Conservation (phyloP, 2,329 filamentous ascomycete genomes). For the Aspergillus sergii region DNA sequence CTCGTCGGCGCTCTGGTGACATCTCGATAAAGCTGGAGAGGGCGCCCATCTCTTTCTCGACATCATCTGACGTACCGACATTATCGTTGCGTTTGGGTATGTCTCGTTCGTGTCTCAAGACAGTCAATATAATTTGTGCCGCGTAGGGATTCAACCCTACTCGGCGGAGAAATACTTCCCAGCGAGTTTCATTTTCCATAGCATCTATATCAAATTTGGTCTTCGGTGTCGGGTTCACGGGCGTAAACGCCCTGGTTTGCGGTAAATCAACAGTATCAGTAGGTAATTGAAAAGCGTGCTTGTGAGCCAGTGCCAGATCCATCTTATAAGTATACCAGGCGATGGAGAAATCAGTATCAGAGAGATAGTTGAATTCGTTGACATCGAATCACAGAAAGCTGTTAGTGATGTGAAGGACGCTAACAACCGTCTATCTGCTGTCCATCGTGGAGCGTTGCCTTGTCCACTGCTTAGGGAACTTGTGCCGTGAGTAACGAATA, state of each 20-base stretch:
- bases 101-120: conserved; percentile 24
- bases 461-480: conserved; percentile 20
- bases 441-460: conserved; percentile 8
- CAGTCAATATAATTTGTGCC: conserved; percentile 63
- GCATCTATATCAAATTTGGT: conserved; percentile 32
- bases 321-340: conserved; percentile 52
- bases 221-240: conserved; percentile 15
- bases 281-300: conserved; percentile 37
- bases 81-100: conserved; percentile 9
- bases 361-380: conserved; percentile 14
- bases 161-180: conserved; percentile 68
- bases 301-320: conserved; percentile 59
- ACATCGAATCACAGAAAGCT: conserved; percentile 29
- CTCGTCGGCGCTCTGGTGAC: conserved; percentile 52
- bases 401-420: conserved; percentile 22
- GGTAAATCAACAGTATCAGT: too few species aligned
- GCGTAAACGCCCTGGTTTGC: conserved; percentile 9
- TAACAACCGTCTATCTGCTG: conserved; percentile 16
- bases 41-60: background rate
- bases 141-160: conserved; percentile 72
- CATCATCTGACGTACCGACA: background rate
- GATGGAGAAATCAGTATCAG: conserved; percentile 17
- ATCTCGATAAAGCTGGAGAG: conserved; percentile 59
- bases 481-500: conserved; percentile 61
- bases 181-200: conserved; percentile 62